phyloP scores from a whole-genome alignment of 305 asterid species.

The Fraxinus greggii region DNA sequence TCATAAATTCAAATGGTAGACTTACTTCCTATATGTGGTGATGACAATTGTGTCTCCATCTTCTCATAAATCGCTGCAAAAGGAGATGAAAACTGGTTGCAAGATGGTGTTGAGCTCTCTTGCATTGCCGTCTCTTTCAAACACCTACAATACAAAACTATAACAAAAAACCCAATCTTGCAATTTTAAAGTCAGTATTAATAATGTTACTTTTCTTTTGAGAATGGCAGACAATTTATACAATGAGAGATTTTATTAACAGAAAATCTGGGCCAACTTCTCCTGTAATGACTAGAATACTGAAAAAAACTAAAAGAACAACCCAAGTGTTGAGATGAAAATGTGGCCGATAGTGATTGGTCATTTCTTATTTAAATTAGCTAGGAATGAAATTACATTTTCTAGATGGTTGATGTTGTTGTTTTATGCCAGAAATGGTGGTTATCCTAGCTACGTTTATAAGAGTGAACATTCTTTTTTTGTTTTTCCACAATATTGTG shows the following conservation, averaged over 20 bases:
- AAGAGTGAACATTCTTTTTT: background rate
- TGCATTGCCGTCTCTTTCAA: background rate
- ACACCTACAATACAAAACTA: background rate
- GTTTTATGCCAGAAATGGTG: background rate
- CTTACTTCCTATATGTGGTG: background rate
- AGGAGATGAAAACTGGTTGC: background rate
- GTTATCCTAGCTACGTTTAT: background rate
- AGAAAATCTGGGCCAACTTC: background rate
- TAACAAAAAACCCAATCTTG: background rate
- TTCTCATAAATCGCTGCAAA: background rate
- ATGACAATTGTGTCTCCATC: background rate
- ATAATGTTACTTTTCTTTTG: background rate
- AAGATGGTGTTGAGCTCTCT: background rate
- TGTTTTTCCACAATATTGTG: background rate
- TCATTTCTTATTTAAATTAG: background rate
- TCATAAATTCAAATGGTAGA: background rate
- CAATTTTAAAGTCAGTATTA: background rate
- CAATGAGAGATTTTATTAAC: background rate
- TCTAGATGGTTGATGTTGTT: background rate
- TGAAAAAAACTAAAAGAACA: background rate
- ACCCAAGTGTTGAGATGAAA: background rate
- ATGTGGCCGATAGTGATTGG: background rate
- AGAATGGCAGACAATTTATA: constrained; percentile 14
- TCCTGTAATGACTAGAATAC: background rate
- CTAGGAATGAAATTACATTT: background rate